phyloP scores from a whole-genome alignment of 805 yeast genomes.

The Lachancea nothofagi region DNA sequence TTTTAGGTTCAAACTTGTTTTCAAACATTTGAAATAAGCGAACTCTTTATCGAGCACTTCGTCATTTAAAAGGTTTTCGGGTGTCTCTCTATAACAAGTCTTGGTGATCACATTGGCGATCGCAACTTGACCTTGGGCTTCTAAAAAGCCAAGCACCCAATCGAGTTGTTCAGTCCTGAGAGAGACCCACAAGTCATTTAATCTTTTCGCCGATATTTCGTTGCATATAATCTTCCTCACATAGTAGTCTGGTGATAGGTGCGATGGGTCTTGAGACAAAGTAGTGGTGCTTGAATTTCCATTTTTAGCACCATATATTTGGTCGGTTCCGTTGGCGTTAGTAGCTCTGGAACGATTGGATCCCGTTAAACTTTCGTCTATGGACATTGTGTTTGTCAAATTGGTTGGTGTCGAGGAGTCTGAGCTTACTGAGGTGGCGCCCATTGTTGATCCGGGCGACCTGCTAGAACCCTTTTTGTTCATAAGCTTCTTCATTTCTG shows the following conservation, averaged over 20 bases:
- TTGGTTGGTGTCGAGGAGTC: constrained; percentile 1
- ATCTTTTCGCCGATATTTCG: constrained; percentile 58
- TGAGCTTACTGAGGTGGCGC: background rate
- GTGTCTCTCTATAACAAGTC: constrained; percentile 28
- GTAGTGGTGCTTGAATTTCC: constrained; percentile 20
- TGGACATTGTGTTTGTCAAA: background rate
- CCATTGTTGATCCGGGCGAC: constrained; percentile 2
- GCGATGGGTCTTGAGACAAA: constrained; percentile 28
- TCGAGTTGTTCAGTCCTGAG: constrained; percentile 79
- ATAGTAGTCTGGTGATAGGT: constrained; percentile 64
- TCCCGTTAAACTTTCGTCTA: constrained; percentile 2
- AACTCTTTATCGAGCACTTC: constrained; percentile 63
- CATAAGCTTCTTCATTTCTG: constrained; percentile 59
- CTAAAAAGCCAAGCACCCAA: constrained; percentile 80
- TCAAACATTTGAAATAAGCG: constrained; percentile 69
- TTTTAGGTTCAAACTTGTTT: constrained; percentile 61
- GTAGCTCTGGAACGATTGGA: constrained; percentile 4
- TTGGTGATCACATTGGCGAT: constrained; percentile 62
- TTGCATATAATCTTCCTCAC: constrained; percentile 70
- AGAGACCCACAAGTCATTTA: constrained; percentile 85
- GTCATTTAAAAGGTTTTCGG: constrained; percentile 31
- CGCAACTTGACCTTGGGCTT: constrained; percentile 74
- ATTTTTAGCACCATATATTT: constrained; percentile 16
- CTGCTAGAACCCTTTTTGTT: constrained; percentile 25
- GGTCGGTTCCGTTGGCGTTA: constrained; percentile 3